A percentile compares a stretch with the other conserved stretches of the same genome.
These are phyloP conservation scores for Tagetes erecta DNA, from an alignment of 129 eudicot species.

Conservation along the genomic window DNA sequence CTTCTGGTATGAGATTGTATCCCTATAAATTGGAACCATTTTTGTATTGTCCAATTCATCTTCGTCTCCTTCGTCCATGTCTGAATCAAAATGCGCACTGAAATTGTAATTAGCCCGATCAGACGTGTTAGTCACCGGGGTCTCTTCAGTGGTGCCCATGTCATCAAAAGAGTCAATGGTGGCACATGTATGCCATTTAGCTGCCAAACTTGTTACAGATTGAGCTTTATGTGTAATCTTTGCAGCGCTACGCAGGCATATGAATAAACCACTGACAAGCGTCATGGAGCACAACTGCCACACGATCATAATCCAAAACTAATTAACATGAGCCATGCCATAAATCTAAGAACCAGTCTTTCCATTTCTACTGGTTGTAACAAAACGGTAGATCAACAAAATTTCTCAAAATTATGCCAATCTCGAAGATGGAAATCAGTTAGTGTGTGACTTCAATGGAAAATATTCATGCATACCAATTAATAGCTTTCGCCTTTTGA, in stretches of 20 bases:
- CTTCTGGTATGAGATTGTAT: constrained; percentile 75
- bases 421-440: not conserved
- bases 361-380: no score
- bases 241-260: constrained; percentile 84
- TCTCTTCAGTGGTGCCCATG: constrained; percentile 44
- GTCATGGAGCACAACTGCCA: constrained; percentile 76
- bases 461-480: no score
- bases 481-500: not conserved
- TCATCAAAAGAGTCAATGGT: constrained; percentile 58
- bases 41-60: constrained; percentile 75
- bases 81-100: constrained; percentile 42
- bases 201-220: constrained; percentile 76
- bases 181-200: constrained; percentile 92
- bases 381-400: not conserved
- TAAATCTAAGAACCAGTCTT: not conserved
- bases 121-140: constrained; percentile 30
- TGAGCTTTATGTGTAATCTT: constrained; percentile 92
- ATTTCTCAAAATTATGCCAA: not conserved
- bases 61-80: constrained; percentile 78
- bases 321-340: not conserved
- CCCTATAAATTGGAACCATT: constrained; percentile 53
- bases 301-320: constrained; percentile 12
- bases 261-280: constrained; percentile 70
- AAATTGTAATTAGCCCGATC: constrained; percentile 27
- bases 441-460: not conserved